phyloP scores from a whole-genome alignment of 2,329 filamentous ascomycete genomes.

The Diplocarpon mali region DNA sequence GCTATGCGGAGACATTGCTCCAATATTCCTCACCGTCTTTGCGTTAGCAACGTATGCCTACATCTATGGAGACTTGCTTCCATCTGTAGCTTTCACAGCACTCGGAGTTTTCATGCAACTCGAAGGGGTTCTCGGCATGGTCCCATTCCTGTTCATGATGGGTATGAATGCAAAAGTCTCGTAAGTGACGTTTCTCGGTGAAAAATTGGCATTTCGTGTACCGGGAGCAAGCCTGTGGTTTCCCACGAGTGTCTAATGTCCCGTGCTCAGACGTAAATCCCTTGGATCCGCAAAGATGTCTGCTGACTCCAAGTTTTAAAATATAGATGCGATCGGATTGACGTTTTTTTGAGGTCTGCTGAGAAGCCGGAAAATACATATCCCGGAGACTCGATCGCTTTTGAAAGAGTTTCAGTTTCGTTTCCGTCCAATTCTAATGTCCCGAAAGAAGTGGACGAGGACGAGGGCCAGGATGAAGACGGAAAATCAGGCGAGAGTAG shows the following conservation, averaged over 20 bases:
- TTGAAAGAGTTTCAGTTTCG: conserved; percentile 55
- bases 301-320: too few relatives aligned
- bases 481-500: conserved; percentile 32
- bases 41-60: conserved; percentile 57
- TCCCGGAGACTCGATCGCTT: conserved; percentile 46
- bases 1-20: conserved; percentile 53
- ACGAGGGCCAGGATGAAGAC: conserved; percentile 6
- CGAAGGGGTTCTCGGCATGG: conserved; percentile 54
- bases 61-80: conserved; percentile 48
- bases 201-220: too few relatives aligned
- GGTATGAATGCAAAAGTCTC: conserved; percentile 63
- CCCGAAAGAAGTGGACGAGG: neutral
- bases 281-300: too few relatives aligned
- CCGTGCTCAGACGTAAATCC: too few relatives aligned
- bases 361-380: conserved; percentile 46
- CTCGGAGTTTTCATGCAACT: conserved; percentile 61
- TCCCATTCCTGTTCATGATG: conserved; percentile 61
- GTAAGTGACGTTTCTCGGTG: too few relatives aligned
- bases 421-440: conserved; percentile 34
- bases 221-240: too few relatives aligned
- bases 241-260: too few relatives aligned
- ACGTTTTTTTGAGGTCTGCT: conserved; percentile 55
- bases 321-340: conserved; percentile 46
- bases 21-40: conserved; percentile 59
- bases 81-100: conserved; percentile 68